A percentile compares a stretch with the other conserved stretches of the same genome.
Conservation (phyloP, 2,329 filamentous ascomycete species). For the Nigrospora osmanthi region DNA sequence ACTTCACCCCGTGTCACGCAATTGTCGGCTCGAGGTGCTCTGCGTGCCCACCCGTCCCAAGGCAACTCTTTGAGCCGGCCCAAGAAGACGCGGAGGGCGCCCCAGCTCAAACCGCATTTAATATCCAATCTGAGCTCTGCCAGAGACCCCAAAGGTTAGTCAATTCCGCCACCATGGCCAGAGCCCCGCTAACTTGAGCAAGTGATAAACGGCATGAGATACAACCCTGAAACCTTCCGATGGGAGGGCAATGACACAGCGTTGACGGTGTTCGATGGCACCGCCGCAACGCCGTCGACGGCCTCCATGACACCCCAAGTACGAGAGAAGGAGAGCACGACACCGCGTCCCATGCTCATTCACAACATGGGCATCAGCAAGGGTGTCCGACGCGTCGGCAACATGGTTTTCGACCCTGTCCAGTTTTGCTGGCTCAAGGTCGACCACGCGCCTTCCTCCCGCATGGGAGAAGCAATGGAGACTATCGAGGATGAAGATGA, state of each 20-base stretch:
- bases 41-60: constrained; percentile 33
- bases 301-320: constrained; percentile 33
- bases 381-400: constrained; percentile 88
- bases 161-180: not conserved
- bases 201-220: constrained; percentile 86
- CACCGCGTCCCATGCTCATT: constrained; percentile 72
- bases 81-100: constrained; percentile 49
- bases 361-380: constrained; percentile 80
- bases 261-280: constrained; percentile 67
- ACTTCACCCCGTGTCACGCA: constrained; percentile 47
- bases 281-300: constrained; percentile 46
- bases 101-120: constrained; percentile 70
- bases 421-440: constrained; percentile 98
- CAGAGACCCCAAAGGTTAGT: constrained; percentile 73
- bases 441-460: constrained; percentile 37
- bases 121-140: constrained; percentile 75
- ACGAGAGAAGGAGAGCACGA: constrained; percentile 50
- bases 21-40: constrained; percentile 39
- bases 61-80: constrained; percentile 30
- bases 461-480: constrained; percentile 50
- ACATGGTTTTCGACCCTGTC: constrained; percentile 96
- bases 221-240: constrained; percentile 76
- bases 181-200: not conserved
- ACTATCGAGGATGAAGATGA: constrained; percentile 80
- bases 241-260: constrained; percentile 98